These are phyloP conservation scores for Solanum sparsipilum DNA, from an alignment of 257 asterid genomes.

Conservation along the genomic window DNA sequence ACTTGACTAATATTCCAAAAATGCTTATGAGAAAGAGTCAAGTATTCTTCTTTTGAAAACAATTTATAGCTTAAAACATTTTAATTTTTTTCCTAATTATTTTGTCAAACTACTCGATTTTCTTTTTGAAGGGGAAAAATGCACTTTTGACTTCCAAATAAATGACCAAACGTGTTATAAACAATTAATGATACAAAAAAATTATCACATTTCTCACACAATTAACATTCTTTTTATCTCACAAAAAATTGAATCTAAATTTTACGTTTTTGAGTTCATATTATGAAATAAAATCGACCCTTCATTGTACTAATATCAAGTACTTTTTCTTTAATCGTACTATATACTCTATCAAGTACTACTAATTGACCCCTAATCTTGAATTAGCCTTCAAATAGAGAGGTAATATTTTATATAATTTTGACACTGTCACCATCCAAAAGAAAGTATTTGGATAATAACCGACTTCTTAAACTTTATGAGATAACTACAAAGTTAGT, in stretches of 20 bases:
- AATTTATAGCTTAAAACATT: neutral
- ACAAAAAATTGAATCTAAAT: too few relatives aligned
- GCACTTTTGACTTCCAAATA: neutral
- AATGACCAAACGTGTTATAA: neutral
- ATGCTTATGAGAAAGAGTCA: neutral
- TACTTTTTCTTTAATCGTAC: neutral
- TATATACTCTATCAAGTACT: neutral
- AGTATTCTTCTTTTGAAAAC: neutral
- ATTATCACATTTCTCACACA: neutral
- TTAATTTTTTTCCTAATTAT: neutral
- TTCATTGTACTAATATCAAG: neutral
- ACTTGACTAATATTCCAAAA: neutral
- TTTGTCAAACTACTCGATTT: neutral
- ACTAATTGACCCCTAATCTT: neutral
- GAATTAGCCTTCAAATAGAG: neutral
- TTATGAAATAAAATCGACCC: neutral
- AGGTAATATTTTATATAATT: too few relatives aligned
- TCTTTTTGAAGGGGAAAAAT: neutral
- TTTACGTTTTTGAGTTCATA: neutral
- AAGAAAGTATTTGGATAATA: neutral
- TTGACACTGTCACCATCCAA: neutral
- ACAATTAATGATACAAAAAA: neutral
- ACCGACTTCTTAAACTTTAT: neutral
- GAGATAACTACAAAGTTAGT: neutral
- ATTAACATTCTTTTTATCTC: too few relatives aligned